Base-by-base conservation (phyloP, 2,329 filamentous ascomycete genomes). In the Venturia effusa region DNA sequence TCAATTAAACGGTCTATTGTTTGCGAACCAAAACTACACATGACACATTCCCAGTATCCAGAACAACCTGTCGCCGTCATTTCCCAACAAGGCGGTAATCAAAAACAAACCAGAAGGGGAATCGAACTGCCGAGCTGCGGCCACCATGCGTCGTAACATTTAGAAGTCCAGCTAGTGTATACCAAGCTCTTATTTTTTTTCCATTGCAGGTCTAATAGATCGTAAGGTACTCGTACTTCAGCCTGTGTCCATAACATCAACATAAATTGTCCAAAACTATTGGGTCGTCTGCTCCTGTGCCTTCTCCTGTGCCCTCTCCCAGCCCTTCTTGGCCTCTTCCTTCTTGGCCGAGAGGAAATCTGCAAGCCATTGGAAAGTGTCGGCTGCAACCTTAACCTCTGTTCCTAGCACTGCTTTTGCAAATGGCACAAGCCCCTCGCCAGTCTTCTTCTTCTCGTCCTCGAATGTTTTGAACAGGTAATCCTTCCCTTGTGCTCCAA, bases 371-470 rank as follows among this genome's bases (percentile, higher is more conserved):
- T 48, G 30, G 32, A 63, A 40, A 5, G 61, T 57, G 37, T 63
- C 61, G 5, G 61, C 45, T n/a, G 45, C 61, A 24, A 63, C 51
- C 61, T 59, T 63, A 45, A 76, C 64, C 71, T 77, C 74, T 13
- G 74, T 75, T 68, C 71, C 73, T 37, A 76, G 67, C 7, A 73
- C 62, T 2, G 74, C 74, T 67, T 74, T 74, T 22, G 71, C 73
- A 11, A 68, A 70, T 69, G 73, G 74, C 45, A 75, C 68, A 15
- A 74, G 70, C 3, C 57, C 63, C 2, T 72, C 67, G 22, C 73
- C 73, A 40, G 68, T 67, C 17, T 73, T 75, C 71, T 76, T 76
- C 64, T 68, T 69, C 68, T 76, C 75, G 70, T 76, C 73, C 59
- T 75, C 71, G 70, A 71, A 77, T 7, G 74, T 75, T 39, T 67